Conservation (phyloP, 2,329 filamentous ascomycete species). For the Ascochyta lentis region DNA sequence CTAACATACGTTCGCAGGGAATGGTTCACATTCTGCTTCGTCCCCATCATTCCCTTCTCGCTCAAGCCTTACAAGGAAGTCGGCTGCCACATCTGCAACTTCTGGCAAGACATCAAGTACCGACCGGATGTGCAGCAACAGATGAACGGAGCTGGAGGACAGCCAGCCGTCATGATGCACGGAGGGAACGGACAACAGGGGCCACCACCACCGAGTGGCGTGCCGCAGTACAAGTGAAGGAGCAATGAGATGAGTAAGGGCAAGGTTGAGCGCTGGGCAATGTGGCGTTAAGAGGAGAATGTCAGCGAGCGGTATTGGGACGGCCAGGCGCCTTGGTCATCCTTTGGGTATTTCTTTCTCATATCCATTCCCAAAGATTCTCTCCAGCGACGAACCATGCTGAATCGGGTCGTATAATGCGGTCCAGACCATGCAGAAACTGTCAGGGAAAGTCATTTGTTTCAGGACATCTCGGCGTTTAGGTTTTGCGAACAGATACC, state of each 20-base stretch:
- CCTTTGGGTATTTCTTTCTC: too few relatives aligned
- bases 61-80: constrained; percentile 66
- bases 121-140: constrained; percentile 47
- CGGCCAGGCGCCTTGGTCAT: too few relatives aligned
- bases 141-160: constrained; percentile 24
- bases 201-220: constrained; percentile 26
- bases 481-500: constrained; percentile 20
- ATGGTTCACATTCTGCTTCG: constrained; percentile 82
- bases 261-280: not conserved
- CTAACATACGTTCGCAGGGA: constrained; percentile 40
- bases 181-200: constrained; percentile 22
- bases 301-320: not conserved
- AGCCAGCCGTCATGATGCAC: constrained; percentile 34
- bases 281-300: not conserved
- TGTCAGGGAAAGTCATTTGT: not conserved
- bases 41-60: constrained; percentile 75
- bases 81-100: constrained; percentile 77
- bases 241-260: not conserved
- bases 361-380: too few relatives aligned
- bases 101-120: constrained; percentile 66
- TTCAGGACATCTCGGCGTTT: constrained; percentile 11
- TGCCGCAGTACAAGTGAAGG: constrained; percentile 34
- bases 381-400: too few relatives aligned
- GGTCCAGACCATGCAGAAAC: not conserved
- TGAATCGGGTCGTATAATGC: not conserved